Evolutionary conservation across 2,329 filamentous ascomycete genomes (phyloP).

Genomic region (Ophiobolus disseminans): DNA sequence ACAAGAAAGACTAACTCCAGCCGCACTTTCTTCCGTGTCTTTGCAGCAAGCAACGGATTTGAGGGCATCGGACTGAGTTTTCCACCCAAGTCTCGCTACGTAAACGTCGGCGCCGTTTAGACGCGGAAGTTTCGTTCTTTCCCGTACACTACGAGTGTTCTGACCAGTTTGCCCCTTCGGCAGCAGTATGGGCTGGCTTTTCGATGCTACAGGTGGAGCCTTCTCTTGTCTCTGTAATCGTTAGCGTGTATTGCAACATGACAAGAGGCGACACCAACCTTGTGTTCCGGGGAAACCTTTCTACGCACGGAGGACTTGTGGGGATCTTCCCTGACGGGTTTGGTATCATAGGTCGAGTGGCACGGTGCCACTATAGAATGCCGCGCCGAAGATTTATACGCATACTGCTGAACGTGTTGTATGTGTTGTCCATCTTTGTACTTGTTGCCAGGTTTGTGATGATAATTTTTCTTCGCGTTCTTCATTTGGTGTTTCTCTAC

Average conservation of each 20-base stretch:
- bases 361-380: too few relatives aligned
- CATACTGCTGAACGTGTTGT: background rate
- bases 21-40: background rate
- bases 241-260: too few relatives aligned
- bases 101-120: constrained; percentile 61
- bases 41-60: constrained; percentile 4
- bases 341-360: too few relatives aligned
- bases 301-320: too few relatives aligned
- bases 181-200: constrained; percentile 31
- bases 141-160: constrained; percentile 31
- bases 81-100: constrained; percentile 54
- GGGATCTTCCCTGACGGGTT: too few relatives aligned
- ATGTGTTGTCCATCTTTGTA: background rate
- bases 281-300: too few relatives aligned
- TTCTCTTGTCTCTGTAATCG: constrained; percentile 1
- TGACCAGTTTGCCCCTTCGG: constrained; percentile 36
- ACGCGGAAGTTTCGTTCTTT: constrained; percentile 56
- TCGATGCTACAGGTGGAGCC: background rate
- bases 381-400: too few relatives aligned
- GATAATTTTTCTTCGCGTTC: constrained; percentile 26
- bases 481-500: constrained; percentile 40
- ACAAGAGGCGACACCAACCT: too few relatives aligned
- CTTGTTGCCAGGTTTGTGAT: constrained; percentile 36
- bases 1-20: background rate
- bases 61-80: background rate